A percentile compares a stretch with the other conserved stretches of the same genome.
These are phyloP conservation scores for Mycena latifolia DNA, from an alignment of 768 basidiomycete genomes.

Conservation along the genomic window DNA sequence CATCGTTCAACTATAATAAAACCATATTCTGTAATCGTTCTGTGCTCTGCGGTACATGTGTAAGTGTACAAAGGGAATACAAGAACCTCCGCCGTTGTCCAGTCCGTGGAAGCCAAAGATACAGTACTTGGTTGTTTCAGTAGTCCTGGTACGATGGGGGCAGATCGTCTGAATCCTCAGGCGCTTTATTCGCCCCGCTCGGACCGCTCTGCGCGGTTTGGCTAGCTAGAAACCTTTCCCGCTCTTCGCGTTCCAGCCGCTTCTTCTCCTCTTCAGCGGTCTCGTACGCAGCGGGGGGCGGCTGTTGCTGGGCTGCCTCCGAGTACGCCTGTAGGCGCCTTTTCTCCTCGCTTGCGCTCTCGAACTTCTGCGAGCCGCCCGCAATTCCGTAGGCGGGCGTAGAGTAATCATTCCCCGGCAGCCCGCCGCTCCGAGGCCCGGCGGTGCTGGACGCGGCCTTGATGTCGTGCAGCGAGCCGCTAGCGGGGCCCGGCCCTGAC, in stretches of 20 bases:
- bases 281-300: constrained; percentile 47
- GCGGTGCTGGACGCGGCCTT: constrained; percentile 51
- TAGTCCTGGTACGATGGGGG: constrained; percentile 61
- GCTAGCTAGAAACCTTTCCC: constrained; percentile 61
- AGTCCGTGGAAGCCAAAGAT: constrained; percentile 5
- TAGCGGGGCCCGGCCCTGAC: constrained; percentile 73
- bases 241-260: constrained; percentile 72
- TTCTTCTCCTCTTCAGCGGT: constrained; percentile 76
- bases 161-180: constrained; percentile 58
- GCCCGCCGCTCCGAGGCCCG: constrained; percentile 49
- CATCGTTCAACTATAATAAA: neutral
- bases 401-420: constrained; percentile 39
- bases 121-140: constrained; percentile 2
- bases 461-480: constrained; percentile 71
- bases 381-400: constrained; percentile 47
- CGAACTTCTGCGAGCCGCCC: constrained; percentile 47
- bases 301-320: constrained; percentile 42
- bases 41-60: neutral
- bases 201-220: constrained; percentile 34
- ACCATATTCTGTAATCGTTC: neutral
- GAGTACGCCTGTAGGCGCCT: constrained; percentile 60
- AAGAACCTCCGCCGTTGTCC: constrained; percentile 10
- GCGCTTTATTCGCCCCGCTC: constrained; percentile 36
- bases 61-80: constrained; percentile 25
- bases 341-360: constrained; percentile 78